Base-by-base conservation (phyloP, 192 early-diverging fungal genomes). In the Geranomyces variabilis region DNA sequence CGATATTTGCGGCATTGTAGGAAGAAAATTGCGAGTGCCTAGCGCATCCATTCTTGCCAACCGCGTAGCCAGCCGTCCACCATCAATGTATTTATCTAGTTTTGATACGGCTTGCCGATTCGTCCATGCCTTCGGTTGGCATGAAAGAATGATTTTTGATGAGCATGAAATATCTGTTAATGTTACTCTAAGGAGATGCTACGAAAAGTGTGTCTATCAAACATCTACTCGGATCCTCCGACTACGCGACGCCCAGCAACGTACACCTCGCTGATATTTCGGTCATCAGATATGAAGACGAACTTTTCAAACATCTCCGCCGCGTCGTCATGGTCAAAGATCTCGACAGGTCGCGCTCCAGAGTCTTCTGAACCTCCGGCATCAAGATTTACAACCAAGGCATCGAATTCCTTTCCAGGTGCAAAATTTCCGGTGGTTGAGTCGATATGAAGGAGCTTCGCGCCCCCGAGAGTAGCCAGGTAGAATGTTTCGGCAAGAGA, bases 391-490 rank as follows among this genome's bases (percentile, higher is more conserved):
- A 92, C 80, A 43, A 95, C 80, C 30, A 98, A 80, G 17, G 96
- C 96, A 79, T 98, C 96, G 85, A 98, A 95, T 24, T 92, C 84
- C 77, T 98, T 98, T 30, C 92, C 94, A 12, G 77, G 70, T 41
- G 79, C 76, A 76, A 98, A 94, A 69, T 90, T 94, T n/a, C 96
- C 96, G 22, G 95, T 83, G 6, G 70, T 71, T 29, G 86, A 79
- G 13, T 86, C 85, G 65, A 95, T 73, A 55, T 88, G 88, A 79
- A 96, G 80, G 7, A 92, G 88, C 26, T 88, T 75, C 0, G 96
- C 96, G 44, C 96, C 95, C 65, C 95, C 96, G 73, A 94, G 73
- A 0, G 96, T 98, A 17, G 94, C 94, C 61, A 98, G 74, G 71
- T 93, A 95, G 64, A 95, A 79, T 43, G 87, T 82, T 74, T 98